Evolutionary conservation across 2,329 filamentous ascomycete species (phyloP).

Genomic region (Trichoderma lentiforme): DNA sequence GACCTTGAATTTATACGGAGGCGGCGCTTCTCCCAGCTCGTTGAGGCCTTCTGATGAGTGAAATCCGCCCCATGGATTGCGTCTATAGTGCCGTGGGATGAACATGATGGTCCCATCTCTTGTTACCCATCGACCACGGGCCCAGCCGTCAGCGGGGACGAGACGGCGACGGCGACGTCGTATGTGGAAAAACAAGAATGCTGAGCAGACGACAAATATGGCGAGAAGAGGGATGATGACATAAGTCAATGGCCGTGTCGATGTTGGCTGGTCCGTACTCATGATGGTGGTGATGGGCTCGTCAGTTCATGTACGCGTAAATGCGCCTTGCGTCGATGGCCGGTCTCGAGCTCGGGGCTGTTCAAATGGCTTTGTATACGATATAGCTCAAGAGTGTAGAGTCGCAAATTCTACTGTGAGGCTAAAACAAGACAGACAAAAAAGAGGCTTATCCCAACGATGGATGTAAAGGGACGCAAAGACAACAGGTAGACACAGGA

Average conservation of each 20-base stretch:
- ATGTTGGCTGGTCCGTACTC: constrained; percentile 28
- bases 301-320: not conserved
- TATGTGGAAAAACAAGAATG: constrained; percentile 42
- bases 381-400: not conserved
- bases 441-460: not conserved
- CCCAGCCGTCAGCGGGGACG: constrained; percentile 16
- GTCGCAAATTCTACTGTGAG: not conserved
- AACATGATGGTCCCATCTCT: constrained; percentile 27
- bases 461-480: not conserved
- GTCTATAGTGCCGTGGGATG: constrained; percentile 10
- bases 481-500: not conserved
- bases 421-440: not conserved
- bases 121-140: constrained; percentile 17
- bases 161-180: constrained; percentile 32
- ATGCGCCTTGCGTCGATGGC: not conserved
- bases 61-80: constrained; percentile 25
- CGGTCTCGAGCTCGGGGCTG: not conserved
- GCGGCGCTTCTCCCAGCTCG: constrained; percentile 62
- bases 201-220: constrained; percentile 39
- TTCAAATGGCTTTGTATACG: not conserved
- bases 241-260: constrained; percentile 54
- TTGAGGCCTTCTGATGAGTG: constrained; percentile 54
- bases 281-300: not conserved
- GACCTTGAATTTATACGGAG: constrained; percentile 51
- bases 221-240: constrained; percentile 50